Percentiles rank a stretch among this genome's conserved stretches.
phyloP scores from a whole-genome alignment of 352 stramenopile genomes.

The Pythium apleroticum region DNA sequence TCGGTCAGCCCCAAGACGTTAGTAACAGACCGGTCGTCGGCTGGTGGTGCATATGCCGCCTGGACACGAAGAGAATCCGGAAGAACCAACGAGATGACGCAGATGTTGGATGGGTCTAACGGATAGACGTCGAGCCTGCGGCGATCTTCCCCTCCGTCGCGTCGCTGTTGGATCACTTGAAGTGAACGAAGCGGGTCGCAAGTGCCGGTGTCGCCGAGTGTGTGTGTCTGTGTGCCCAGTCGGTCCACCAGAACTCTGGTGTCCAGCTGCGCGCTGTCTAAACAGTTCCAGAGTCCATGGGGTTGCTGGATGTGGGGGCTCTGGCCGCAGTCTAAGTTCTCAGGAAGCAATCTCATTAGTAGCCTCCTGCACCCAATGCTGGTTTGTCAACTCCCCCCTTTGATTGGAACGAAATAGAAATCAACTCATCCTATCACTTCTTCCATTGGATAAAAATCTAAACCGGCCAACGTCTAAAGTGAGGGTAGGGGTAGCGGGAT shows the following conservation, averaged over 20 bases:
- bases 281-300: conserved; percentile 1
- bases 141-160: neutral
- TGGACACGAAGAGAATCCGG: neutral
- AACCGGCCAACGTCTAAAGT: neutral
- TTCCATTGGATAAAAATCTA: neutral
- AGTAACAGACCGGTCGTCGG: conserved; percentile 6
- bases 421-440: neutral
- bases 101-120: neutral
- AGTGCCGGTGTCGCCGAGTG: neutral
- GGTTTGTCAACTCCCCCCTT: neutral
- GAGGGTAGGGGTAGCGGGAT: neutral
- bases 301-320: conserved; percentile 6
- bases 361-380: conserved; percentile 2
- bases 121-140: neutral
- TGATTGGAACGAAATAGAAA: neutral
- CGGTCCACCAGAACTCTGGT: neutral
- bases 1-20: neutral
- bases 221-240: neutral
- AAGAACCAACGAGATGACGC: neutral
- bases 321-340: conserved; percentile 1
- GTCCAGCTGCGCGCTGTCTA: conserved; percentile 1
- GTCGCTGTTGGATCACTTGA: neutral
- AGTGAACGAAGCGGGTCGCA: neutral
- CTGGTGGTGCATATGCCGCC: conserved; percentile 4
- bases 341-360: conserved; percentile 2